Percentiles rank a stretch among this genome's conserved stretches.
These are phyloP conservation scores for Pugionium cornutum DNA, from an alignment of 345 rosid species.

Conservation along the genomic window DNA sequence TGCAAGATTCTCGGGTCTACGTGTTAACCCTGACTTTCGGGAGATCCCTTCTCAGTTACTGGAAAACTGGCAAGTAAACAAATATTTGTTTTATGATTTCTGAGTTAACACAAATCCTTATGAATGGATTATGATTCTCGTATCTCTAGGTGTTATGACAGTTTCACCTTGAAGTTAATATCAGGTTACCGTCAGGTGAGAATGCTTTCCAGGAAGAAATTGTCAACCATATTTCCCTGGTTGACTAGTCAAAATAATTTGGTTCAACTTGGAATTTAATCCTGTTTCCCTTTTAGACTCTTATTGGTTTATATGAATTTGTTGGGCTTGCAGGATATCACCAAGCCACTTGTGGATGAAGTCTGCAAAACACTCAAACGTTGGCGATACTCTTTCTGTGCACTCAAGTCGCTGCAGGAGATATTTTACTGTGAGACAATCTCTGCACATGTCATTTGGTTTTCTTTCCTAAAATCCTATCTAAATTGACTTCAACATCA, in stretches of 20 bases:
- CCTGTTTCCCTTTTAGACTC: conserved; percentile 6
- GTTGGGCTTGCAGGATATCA: conserved; percentile 65
- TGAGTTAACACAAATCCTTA: conserved; percentile 19
- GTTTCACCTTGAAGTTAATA: conserved; percentile 80
- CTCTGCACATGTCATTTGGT: conserved; percentile 11
- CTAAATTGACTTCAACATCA: conserved; percentile 2
- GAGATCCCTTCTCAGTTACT: conserved; percentile 85
- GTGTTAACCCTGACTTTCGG: conserved; percentile 85
- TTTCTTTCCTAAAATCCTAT: neutral
- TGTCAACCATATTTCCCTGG: conserved; percentile 8
- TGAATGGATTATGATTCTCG: conserved; percentile 25
- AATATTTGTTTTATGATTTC: conserved; percentile 35
- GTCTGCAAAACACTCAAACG: conserved; percentile 71
- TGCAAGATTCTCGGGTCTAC: conserved; percentile 83
- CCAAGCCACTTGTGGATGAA: conserved; percentile 79
- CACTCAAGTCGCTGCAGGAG: conserved; percentile 90
- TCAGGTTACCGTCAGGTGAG: conserved; percentile 95
- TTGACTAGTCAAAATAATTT: conserved; percentile 4
- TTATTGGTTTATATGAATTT: conserved; percentile 7
- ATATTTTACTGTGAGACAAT: conserved; percentile 76
- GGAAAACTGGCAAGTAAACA: conserved; percentile 79
- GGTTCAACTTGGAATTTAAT: conserved; percentile 10
- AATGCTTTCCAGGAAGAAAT: conserved; percentile 14
- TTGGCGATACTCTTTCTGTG: conserved; percentile 81
- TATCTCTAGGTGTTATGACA: conserved; percentile 82